Conservation (phyloP, 495 filamentous ascomycete species). For the Tuber aestivum region DNA sequence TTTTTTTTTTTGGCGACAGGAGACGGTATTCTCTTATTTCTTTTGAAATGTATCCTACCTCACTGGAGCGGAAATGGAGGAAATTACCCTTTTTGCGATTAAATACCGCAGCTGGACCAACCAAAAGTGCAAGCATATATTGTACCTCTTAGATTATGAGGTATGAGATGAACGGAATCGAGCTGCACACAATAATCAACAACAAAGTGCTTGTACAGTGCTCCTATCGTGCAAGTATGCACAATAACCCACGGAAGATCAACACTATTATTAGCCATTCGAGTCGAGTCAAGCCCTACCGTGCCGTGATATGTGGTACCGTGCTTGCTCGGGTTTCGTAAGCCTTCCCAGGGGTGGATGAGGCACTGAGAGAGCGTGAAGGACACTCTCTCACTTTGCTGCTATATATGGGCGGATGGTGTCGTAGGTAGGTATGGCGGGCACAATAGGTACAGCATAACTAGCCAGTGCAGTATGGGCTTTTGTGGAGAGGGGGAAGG, state of each 20-base stretch:
- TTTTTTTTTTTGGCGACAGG: slow-evolving; percentile 13
- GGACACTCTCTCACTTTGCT: background rate
- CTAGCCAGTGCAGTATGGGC: background rate
- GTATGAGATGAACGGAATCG: background rate
- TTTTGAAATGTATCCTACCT: background rate
- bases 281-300: background rate
- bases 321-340: background rate
- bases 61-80: background rate
- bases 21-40: slow-evolving; percentile 30
- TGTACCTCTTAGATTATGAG: background rate
- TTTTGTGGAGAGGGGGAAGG: background rate
- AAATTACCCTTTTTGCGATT: background rate
- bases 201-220: background rate
- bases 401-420: background rate
- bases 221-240: no score
- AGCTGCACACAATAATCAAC: background rate
- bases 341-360: background rate
- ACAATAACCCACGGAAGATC: background rate
- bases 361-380: background rate
- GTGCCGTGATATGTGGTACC: background rate
- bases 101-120: background rate
- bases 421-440: background rate
- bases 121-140: background rate
- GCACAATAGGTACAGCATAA: no score
- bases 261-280: background rate